Evolutionary conservation across 768 basidiomycete genomes (phyloP).

Genomic region (Chlorophyllum brunneum): DNA sequence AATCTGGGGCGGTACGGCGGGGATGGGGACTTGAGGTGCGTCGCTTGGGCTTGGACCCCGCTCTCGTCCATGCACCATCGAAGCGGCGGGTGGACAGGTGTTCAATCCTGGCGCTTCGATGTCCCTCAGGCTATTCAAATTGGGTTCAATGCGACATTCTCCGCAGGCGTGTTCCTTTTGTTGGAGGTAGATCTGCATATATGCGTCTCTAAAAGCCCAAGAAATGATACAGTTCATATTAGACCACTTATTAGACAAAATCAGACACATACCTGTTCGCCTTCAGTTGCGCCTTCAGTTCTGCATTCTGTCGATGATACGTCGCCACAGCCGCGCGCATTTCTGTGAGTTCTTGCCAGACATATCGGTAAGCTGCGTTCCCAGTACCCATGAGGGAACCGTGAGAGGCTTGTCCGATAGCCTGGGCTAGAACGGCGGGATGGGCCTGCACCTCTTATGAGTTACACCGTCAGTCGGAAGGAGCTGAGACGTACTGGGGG

Average conservation of each 20-base stretch:
- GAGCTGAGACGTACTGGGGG: background rate
- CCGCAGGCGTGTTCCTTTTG: background rate
- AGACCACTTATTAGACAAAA: no score
- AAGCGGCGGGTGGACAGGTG: background rate
- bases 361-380: background rate
- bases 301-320: background rate
- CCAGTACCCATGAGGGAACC: background rate
- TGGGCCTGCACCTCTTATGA: background rate
- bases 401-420: background rate
- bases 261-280: background rate
- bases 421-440: background rate
- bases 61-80: background rate
- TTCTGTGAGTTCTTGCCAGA: background rate
- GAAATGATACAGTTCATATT: background rate
- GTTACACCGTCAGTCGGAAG: background rate
- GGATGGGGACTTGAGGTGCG: background rate
- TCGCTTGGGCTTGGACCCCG: background rate
- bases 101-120: no score
- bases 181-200: background rate
- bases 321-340: background rate
- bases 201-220: background rate
- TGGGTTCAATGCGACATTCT: no score
- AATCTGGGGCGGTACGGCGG: background rate
- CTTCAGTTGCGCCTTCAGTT: background rate
- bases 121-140: no score